Conservation (phyloP, 1,284 basidiomycete species). For the Leccinum subfulvum region DNA sequence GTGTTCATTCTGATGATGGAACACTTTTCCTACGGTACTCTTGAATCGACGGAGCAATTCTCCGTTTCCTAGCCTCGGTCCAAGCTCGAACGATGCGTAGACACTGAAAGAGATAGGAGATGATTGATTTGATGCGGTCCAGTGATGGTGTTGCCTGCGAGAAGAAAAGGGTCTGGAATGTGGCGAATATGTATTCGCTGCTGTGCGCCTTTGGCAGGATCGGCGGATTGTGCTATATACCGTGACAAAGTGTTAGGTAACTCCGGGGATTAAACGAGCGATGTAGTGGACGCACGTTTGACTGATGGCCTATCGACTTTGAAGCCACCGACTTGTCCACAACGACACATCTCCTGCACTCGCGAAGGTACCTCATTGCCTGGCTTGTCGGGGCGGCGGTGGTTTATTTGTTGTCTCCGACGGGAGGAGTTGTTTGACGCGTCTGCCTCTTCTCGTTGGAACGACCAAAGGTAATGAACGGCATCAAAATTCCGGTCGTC, state of each 20-base stretch:
- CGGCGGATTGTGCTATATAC: constrained; percentile 37
- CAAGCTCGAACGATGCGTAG: too few relatives aligned
- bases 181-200: constrained; percentile 66
- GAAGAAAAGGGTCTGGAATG: constrained; percentile 43
- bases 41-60: too few relatives aligned
- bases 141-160: constrained; percentile 39
- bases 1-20: too few relatives aligned
- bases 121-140: constrained; percentile 44
- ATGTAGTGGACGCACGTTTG: constrained; percentile 40
- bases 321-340: constrained; percentile 63
- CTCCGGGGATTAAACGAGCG: not conserved
- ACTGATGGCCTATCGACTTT: constrained; percentile 54
- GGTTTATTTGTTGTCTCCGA: constrained; percentile 18
- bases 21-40: too few relatives aligned
- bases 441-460: constrained; percentile 55
- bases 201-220: constrained; percentile 57
- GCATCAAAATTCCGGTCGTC: constrained; percentile 49
- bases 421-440: constrained; percentile 18
- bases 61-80: too few relatives aligned
- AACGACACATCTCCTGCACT: constrained; percentile 66
- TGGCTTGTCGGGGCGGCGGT: constrained; percentile 23
- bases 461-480: constrained; percentile 58
- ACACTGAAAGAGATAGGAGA: too few relatives aligned
- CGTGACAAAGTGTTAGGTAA: not conserved
- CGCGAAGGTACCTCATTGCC: constrained; percentile 44